phyloP scores from a whole-genome alignment of 1,139 yeast species.

The Lodderomyces orthopsilosis region DNA sequence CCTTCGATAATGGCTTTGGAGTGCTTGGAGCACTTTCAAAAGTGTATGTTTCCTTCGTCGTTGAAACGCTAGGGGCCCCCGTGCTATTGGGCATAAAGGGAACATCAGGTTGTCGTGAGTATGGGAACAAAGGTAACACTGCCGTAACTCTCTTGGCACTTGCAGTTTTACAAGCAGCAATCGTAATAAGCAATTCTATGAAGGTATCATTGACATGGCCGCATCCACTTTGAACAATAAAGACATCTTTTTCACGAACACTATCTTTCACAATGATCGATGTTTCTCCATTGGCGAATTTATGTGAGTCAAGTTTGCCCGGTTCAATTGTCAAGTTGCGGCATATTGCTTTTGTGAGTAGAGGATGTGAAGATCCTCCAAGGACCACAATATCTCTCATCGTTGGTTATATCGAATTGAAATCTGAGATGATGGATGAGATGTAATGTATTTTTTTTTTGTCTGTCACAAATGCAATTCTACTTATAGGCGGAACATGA shows the following conservation, averaged over 20 bases:
- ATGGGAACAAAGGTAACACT: constrained; percentile 91
- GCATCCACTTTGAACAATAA: constrained; percentile 76
- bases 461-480: neutral
- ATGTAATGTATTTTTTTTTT: neutral
- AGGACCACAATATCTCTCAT: constrained; percentile 79
- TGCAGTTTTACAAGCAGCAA: constrained; percentile 94
- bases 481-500: too few relatives aligned
- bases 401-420: neutral
- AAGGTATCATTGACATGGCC: constrained; percentile 91
- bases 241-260: constrained; percentile 92
- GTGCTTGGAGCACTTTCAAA: constrained; percentile 67
- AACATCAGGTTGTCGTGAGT: constrained; percentile 93
- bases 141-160: constrained; percentile 93
- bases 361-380: constrained; percentile 75
- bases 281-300: constrained; percentile 87
- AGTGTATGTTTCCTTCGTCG: constrained; percentile 44
- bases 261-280: constrained; percentile 78
- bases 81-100: constrained; percentile 77
- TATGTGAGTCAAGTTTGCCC: constrained; percentile 53
- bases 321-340: constrained; percentile 59
- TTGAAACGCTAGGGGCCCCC: constrained; percentile 42
- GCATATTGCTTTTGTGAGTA: constrained; percentile 61
- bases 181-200: constrained; percentile 80
- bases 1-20: constrained; percentile 42
- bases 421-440: neutral